Evolutionary conservation across 2,329 filamentous ascomycete genomes (phyloP).

Genomic region (Alternaria gansuensis): DNA sequence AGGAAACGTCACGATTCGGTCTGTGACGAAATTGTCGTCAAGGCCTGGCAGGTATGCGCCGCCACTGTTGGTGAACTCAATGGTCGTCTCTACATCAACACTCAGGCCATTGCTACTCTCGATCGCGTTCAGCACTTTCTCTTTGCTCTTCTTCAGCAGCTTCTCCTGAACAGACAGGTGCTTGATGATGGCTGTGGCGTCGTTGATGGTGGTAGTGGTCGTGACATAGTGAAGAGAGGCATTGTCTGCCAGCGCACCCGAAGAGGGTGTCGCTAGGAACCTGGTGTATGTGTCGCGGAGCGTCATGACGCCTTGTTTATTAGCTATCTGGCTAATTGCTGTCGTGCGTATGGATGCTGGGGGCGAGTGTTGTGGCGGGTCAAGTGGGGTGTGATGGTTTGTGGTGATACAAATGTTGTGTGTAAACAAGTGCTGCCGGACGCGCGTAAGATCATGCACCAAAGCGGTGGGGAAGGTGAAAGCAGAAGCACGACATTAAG

Average conservation of each 20-base stretch:
- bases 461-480: conserved; percentile 23
- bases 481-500: conserved; percentile 19
- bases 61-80: conserved; percentile 83
- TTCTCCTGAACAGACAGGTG: conserved; percentile 77
- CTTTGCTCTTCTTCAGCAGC: conserved; percentile 82
- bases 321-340: conserved; percentile 22
- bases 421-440: conserved; percentile 26
- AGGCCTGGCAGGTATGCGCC: conserved; percentile 87
- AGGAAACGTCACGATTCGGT: conserved; percentile 79
- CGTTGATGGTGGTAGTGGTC: conserved; percentile 77
- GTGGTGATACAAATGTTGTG: conserved; percentile 15
- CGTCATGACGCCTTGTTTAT: conserved; percentile 32
- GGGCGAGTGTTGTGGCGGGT: conserved; percentile 14
- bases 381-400: conserved; percentile 21
- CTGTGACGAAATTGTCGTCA: conserved; percentile 92
- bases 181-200: conserved; percentile 79
- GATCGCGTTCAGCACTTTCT: conserved; percentile 77
- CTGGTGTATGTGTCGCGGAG: conserved; percentile 56
- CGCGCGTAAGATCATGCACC: conserved; percentile 16
- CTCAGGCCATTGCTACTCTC: conserved; percentile 75
- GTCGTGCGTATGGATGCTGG: conserved; percentile 23
- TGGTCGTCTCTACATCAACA: conserved; percentile 79
- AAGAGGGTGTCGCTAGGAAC: conserved; percentile 57
- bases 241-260: conserved; percentile 55
- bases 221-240: conserved; percentile 80